Evolutionary conservation across 2,329 filamentous ascomycete genomes (phyloP).

Genomic region (Aaosphaeria pasadenensis): DNA sequence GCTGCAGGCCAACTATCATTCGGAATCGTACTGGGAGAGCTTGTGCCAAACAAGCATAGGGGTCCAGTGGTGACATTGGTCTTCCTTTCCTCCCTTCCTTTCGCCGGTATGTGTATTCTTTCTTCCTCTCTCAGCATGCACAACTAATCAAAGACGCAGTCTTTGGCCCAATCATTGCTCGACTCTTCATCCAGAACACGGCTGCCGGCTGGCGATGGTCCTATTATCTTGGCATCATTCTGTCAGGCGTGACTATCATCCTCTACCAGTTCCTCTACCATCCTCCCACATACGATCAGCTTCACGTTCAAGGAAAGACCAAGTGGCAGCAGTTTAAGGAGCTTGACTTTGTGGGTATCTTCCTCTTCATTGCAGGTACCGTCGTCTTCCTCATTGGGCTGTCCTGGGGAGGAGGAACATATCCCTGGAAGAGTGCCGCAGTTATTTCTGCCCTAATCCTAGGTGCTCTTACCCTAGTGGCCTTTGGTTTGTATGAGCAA

Average conservation of each 20-base stretch:
- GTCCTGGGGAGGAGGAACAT: slow-evolving; percentile 41
- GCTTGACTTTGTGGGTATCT: slow-evolving; percentile 46
- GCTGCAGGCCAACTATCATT: slow-evolving; percentile 26
- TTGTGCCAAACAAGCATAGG: slow-evolving; percentile 38
- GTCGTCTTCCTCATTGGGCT: slow-evolving; percentile 45
- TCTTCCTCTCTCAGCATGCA: not conserved
- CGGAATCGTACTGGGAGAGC: slow-evolving; percentile 21
- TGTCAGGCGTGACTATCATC: slow-evolving; percentile 38
- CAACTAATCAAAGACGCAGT: slow-evolving; percentile 11
- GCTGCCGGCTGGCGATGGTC: slow-evolving; percentile 39
- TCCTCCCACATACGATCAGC: slow-evolving; percentile 43
- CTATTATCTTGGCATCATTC: slow-evolving; percentile 50
- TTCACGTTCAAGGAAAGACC: slow-evolving; percentile 29
- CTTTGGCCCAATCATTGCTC: slow-evolving; percentile 50
- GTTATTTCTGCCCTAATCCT: slow-evolving; percentile 17
- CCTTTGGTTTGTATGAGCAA: slow-evolving; percentile 15
- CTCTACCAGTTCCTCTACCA: slow-evolving; percentile 49
- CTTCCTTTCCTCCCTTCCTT: slow-evolving; percentile 20
- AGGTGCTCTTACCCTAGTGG: slow-evolving; percentile 20
- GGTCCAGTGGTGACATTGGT: slow-evolving; percentile 19
- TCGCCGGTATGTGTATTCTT: slow-evolving; percentile 21
- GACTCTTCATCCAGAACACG: slow-evolving; percentile 40
- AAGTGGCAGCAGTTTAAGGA: slow-evolving; percentile 21
- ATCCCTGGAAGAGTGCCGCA: slow-evolving; percentile 23
- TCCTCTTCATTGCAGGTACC: slow-evolving; percentile 43